Evolutionary conservation across 2,329 filamentous ascomycete genomes (phyloP).

Genomic region (Epichloe sibirici): DNA sequence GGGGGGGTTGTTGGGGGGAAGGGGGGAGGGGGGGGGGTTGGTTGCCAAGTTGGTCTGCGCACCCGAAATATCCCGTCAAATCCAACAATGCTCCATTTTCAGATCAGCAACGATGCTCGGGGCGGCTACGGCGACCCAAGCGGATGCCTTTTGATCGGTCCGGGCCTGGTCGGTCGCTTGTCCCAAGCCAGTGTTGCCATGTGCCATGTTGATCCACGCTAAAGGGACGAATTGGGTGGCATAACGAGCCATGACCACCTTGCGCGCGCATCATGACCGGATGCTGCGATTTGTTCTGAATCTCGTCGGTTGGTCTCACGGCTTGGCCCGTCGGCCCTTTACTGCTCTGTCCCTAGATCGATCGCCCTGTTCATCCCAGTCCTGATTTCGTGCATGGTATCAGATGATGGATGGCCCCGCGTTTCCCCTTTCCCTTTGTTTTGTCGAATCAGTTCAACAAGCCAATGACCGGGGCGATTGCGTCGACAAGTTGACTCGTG

Average conservation of each 20-base stretch:
- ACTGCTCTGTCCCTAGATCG: not conserved
- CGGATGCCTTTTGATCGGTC: not conserved
- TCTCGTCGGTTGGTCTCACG: not conserved
- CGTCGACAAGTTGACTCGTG: no score
- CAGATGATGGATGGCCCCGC: no score
- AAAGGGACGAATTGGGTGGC: not conserved
- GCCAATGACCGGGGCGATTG: no score
- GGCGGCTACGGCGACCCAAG: not conserved
- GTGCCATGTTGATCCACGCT: not conserved
- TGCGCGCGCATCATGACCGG: not conserved
- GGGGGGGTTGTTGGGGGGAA: no score
- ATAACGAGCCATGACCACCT: not conserved
- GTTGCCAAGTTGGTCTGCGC: no score
- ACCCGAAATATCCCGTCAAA: not conserved
- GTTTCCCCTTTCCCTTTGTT: not conserved
- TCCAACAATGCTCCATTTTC: not conserved
- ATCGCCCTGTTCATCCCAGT: not conserved
- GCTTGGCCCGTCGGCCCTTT: conserved; percentile 3
- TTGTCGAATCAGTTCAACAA: no score
- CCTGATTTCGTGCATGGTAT: not conserved
- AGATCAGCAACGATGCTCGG: not conserved
- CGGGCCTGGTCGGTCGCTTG: not conserved
- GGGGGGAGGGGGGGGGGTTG: no score
- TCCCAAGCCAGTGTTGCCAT: not conserved
- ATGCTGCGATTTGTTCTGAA: not conserved